Evolutionary conservation across 2,329 filamentous ascomycete species (phyloP).

Genomic region (Beauveria australis): DNA sequence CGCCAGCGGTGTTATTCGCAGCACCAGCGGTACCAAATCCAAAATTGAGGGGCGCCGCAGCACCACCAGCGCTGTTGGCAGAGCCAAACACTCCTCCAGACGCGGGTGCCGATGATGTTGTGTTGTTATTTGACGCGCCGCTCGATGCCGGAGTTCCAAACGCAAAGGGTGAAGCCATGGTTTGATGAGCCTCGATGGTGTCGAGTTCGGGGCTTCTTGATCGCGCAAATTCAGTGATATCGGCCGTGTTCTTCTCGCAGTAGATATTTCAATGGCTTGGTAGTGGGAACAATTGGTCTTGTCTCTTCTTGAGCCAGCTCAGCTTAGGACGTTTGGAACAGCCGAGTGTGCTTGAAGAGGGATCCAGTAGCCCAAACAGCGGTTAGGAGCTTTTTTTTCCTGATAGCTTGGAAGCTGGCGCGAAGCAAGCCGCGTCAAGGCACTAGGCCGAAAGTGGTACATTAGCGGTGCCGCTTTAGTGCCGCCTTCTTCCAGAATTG

Average conservation of each 20-base stretch:
- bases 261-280: too few relatives aligned
- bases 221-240: not conserved
- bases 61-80: constrained; percentile 16
- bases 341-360: not conserved
- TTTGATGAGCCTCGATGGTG: constrained; percentile 6
- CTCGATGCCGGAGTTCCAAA: constrained; percentile 29
- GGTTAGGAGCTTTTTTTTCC: constrained; percentile 13
- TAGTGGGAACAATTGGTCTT: not conserved
- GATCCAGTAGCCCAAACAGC: not conserved
- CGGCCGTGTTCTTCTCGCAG: not conserved
- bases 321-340: not conserved
- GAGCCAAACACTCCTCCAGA: constrained; percentile 22
- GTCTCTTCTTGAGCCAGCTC: not conserved
- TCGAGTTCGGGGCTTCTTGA: not conserved
- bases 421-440: not conserved
- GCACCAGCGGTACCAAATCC: constrained; percentile 21
- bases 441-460: not conserved
- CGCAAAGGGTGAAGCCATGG: constrained; percentile 30
- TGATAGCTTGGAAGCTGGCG: constrained; percentile 7
- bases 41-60: constrained; percentile 18
- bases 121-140: constrained; percentile 23
- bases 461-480: constrained; percentile 1
- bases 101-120: constrained; percentile 29
- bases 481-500: accelerated
- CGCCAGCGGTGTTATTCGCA: constrained; percentile 1